Percentiles rank a stretch among this genome's conserved stretches.
These are phyloP conservation scores for Houttuynia cordata DNA, from an alignment of 164 flowering plant genomes.

Conservation along the genomic window DNA sequence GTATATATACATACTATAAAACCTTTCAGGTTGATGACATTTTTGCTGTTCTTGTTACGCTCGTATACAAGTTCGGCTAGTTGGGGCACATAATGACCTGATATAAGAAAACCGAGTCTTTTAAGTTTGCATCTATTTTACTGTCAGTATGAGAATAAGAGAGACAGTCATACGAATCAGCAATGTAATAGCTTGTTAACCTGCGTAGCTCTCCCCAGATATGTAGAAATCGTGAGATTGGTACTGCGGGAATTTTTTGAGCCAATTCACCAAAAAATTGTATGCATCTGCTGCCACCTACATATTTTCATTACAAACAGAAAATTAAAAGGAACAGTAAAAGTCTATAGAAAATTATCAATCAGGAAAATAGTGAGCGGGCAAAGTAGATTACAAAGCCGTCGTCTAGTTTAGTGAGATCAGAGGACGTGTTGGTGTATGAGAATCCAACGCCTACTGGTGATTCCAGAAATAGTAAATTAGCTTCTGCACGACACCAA, in stretches of 20 bases:
- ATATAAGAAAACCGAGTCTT: not conserved
- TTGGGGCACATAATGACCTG: slow-evolving; percentile 76
- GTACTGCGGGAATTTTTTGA: slow-evolving; percentile 48
- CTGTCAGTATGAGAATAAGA: not conserved
- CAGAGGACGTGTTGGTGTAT: slow-evolving; percentile 60
- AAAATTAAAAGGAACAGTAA: not conserved
- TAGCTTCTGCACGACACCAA: slow-evolving; percentile 42
- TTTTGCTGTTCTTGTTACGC: slow-evolving; percentile 25
- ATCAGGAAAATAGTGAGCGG: not conserved
- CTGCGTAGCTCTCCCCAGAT: slow-evolving; percentile 38
- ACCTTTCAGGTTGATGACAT: slow-evolving; percentile 55
- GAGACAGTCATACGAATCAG: not conserved
- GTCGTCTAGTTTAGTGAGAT: slow-evolving; percentile 38
- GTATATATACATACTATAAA: slow-evolving; percentile 23
- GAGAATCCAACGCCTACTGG: slow-evolving; percentile 81
- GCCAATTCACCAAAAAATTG: slow-evolving; percentile 55
- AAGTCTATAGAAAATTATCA: not conserved
- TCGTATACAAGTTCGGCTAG: slow-evolving; percentile 52
- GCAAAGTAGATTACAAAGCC: slow-evolving; percentile 29
- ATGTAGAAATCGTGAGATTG: slow-evolving; percentile 41
- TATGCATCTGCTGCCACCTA: slow-evolving; percentile 50
- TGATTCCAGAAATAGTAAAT: slow-evolving; percentile 68
- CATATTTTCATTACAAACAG: not conserved
- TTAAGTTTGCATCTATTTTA: not conserved
- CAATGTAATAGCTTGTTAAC: not conserved